A percentile compares a stretch with the other conserved stretches of the same genome.
Evolutionary conservation across 2,329 filamentous ascomycete species (phyloP).

Genomic region (Venturia aucupariae): DNA sequence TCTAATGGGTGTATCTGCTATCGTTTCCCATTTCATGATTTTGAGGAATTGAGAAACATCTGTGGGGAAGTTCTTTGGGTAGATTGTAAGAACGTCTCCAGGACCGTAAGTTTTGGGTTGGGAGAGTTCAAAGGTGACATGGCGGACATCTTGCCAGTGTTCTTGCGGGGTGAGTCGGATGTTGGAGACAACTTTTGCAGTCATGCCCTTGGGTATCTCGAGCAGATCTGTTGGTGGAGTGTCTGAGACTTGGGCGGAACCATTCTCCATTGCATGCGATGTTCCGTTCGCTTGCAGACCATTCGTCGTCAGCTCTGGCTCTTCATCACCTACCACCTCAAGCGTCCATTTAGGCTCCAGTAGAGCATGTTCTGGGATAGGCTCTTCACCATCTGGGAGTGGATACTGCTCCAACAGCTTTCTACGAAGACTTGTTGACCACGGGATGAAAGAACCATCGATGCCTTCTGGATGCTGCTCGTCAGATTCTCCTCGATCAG

Average conservation of each 20-base stretch:
- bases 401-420: constrained; percentile 60
- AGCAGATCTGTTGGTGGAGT: constrained; percentile 39
- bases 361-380: constrained; percentile 64
- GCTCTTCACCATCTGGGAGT: constrained; percentile 53
- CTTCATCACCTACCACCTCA: constrained; percentile 23
- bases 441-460: constrained; percentile 72
- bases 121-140: constrained; percentile 52
- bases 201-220: constrained; percentile 48
- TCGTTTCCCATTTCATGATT: constrained; percentile 65
- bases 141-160: constrained; percentile 93
- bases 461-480: constrained; percentile 88
- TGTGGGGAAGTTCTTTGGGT: constrained; percentile 73
- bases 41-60: constrained; percentile 74
- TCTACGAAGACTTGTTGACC: constrained; percentile 59
- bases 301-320: background rate
- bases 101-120: constrained; percentile 47
- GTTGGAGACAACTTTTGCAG: constrained; percentile 56
- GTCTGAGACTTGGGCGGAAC: background rate
- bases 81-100: constrained; percentile 72
- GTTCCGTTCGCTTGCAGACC: background rate
- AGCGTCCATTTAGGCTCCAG: constrained; percentile 68
- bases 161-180: constrained; percentile 59
- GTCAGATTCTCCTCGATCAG: constrained; percentile 76
- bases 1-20: constrained; percentile 62
- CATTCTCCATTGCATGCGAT: background rate